These are phyloP conservation scores for Apiospora phragmitis DNA, from an alignment of 2,329 filamentous ascomycete species.

Conservation along the genomic window DNA sequence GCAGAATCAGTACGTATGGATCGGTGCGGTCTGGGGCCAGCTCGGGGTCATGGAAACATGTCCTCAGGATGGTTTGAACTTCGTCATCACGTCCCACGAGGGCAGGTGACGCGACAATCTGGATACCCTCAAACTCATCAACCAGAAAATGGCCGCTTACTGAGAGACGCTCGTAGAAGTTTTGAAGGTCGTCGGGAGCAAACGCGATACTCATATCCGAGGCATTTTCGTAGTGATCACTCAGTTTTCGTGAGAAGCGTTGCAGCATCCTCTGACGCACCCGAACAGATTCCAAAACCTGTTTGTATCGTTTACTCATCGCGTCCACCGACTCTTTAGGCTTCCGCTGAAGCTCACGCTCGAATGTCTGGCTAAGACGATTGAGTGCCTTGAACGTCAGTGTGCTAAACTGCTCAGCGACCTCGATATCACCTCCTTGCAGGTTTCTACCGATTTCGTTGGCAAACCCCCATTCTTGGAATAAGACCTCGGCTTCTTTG, in stretches of 20 bases:
- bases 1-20: slow-evolving; percentile 82
- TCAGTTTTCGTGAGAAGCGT: slow-evolving; percentile 87
- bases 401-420: slow-evolving; percentile 94
- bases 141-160: slow-evolving; percentile 87
- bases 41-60: slow-evolving; percentile 61
- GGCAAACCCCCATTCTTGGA: slow-evolving; percentile 97
- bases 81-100: slow-evolving; percentile 75
- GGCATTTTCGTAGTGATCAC: slow-evolving; percentile 92
- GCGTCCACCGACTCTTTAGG: slow-evolving; percentile 81
- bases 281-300: slow-evolving; percentile 90
- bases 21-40: slow-evolving; percentile 61
- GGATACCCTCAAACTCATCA: slow-evolving; percentile 75
- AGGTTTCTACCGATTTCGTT: slow-evolving; percentile 90
- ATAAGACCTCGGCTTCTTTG: slow-evolving; percentile 95
- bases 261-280: slow-evolving; percentile 96
- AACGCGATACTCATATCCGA: slow-evolving; percentile 91
- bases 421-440: slow-evolving; percentile 92
- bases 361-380: slow-evolving; percentile 86
- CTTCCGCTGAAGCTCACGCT: slow-evolving; percentile 82
- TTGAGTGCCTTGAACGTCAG: slow-evolving; percentile 91
- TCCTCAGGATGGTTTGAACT: slow-evolving; percentile 83
- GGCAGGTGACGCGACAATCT: slow-evolving; percentile 81
- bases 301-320: slow-evolving; percentile 97
- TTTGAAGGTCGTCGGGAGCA: slow-evolving; percentile 64
- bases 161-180: slow-evolving; percentile 78